phyloP scores from a whole-genome alignment of 225 moss, liverwort and hornwort species.

The Antitrichia curtipendula region DNA sequence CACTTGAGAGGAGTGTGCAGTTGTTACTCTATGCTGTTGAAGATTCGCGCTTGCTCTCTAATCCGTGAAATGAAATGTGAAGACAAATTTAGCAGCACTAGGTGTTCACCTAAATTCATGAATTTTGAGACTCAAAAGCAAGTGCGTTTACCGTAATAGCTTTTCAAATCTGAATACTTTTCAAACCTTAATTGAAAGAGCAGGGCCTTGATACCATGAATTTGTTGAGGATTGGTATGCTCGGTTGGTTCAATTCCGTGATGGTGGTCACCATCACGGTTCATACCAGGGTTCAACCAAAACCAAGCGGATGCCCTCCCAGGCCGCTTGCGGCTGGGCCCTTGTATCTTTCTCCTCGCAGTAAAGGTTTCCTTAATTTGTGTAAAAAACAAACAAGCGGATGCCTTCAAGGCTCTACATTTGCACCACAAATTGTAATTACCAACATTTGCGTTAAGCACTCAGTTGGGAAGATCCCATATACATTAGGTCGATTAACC shows the following conservation, averaged over 20 bases:
- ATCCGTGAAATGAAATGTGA: too few species aligned
- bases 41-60: not conserved
- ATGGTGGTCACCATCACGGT: not conserved
- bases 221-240: not conserved
- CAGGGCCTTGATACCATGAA: not conserved
- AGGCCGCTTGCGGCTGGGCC: too few species aligned
- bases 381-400: too few species aligned
- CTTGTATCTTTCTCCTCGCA: too few species aligned
- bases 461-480: not conserved
- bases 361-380: too few species aligned
- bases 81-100: not conserved
- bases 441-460: not conserved
- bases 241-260: too few species aligned
- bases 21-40: not conserved
- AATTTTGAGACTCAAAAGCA: not conserved
- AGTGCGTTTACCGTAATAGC: not conserved
- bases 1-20: not conserved
- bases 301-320: not conserved
- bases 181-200: not conserved
- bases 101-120: not conserved
- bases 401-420: not conserved
- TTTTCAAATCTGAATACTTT: too few species aligned
- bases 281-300: not conserved
- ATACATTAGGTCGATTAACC: not conserved
- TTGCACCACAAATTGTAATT: not conserved